A percentile compares a stretch with the other conserved stretches of the same genome.
Conservation (phyloP, 2,329 filamentous ascomycete species). For the Fusarium duplospermum region DNA sequence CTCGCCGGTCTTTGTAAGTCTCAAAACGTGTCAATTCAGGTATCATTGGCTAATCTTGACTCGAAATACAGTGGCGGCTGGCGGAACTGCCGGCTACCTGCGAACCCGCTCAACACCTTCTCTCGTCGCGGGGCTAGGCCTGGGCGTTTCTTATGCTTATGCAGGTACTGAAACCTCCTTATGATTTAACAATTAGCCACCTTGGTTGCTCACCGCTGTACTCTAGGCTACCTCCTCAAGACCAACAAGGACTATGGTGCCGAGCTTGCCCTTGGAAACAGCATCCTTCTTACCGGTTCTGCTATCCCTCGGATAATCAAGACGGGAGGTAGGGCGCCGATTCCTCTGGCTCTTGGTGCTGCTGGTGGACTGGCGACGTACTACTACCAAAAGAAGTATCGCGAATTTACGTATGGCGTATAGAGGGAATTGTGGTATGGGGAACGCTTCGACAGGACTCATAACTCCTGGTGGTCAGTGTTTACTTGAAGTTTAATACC, state of each 20-base stretch:
- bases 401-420: slow-evolving; percentile 55
- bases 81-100: slow-evolving; percentile 41
- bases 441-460: background rate
- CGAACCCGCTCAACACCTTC: slow-evolving; percentile 43
- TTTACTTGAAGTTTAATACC: background rate
- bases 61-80: slow-evolving; percentile 33
- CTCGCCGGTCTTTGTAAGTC: slow-evolving; percentile 53
- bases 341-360: slow-evolving; percentile 50
- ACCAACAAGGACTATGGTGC: slow-evolving; percentile 56
- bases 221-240: slow-evolving; percentile 54
- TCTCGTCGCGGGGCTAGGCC: slow-evolving; percentile 41
- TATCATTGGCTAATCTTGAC: background rate
- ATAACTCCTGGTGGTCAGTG: background rate
- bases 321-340: slow-evolving; percentile 51
- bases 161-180: slow-evolving; percentile 30
- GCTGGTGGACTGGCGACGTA: slow-evolving; percentile 51
- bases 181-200: fast-evolving
- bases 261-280: slow-evolving; percentile 55
- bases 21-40: fast-evolving
- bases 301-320: slow-evolving; percentile 54
- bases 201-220: background rate
- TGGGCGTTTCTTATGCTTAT: slow-evolving; percentile 42
- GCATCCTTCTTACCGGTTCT: slow-evolving; percentile 51
- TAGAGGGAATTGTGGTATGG: slow-evolving; percentile 23
- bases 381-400: slow-evolving; percentile 57